Evolutionary conservation across 345 rosid species (phyloP).

Genomic region (Lumnitzera littorea): DNA sequence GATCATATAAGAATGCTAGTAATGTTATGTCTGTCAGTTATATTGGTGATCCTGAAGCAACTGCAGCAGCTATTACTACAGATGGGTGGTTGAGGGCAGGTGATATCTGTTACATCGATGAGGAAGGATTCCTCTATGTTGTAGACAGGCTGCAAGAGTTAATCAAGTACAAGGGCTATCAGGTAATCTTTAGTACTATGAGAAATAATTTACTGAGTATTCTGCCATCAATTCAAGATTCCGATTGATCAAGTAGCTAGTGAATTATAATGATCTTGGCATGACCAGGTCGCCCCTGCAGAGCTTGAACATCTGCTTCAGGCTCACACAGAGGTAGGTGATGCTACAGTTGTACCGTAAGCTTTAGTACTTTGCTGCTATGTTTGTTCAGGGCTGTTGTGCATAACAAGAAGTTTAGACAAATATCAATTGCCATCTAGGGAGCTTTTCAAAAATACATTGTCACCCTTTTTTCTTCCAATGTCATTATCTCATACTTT

Average conservation of each 20-base stretch:
- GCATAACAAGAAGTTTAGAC: not conserved
- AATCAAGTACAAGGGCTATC: constrained; percentile 37
- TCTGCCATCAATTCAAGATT: too few relatives aligned
- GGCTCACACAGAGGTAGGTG: constrained; percentile 36
- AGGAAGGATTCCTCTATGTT: constrained; percentile 25
- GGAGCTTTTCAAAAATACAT: not conserved
- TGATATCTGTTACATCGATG: constrained; percentile 30
- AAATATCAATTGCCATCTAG: not conserved
- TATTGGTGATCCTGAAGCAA: constrained; percentile 20
- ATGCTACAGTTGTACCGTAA: constrained; percentile 48
- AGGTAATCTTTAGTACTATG: constrained; percentile 12
- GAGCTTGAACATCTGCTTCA: constrained; percentile 42
- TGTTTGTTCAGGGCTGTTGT: too few relatives aligned
- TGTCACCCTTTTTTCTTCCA: too few relatives aligned
- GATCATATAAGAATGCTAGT: too few relatives aligned
- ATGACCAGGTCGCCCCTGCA: constrained; percentile 49
- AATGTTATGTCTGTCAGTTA: constrained; percentile 13
- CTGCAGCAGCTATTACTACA: constrained; percentile 9
- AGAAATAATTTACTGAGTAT: too few relatives aligned
- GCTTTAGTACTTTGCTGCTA: not conserved
- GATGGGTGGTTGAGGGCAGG: constrained; percentile 39
- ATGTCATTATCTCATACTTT: too few relatives aligned
- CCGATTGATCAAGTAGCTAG: too few relatives aligned
- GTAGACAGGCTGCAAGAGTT: constrained; percentile 39
- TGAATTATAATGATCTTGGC: not conserved